Conservation (phyloP, 1,139 yeast genomes). For the Diutina neorugosa region DNA sequence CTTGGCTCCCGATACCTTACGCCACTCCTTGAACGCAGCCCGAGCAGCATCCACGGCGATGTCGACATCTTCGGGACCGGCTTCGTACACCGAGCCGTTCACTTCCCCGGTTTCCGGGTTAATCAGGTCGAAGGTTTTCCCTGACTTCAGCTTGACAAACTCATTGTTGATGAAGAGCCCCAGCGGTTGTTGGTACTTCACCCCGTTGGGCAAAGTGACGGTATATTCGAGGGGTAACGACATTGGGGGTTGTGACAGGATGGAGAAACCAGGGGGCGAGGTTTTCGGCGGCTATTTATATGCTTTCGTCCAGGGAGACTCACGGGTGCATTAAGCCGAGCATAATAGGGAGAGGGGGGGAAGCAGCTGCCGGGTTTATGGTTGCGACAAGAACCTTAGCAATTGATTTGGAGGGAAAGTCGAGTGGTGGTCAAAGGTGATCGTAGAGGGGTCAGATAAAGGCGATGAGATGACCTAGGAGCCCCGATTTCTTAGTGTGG, state of each 20-base stretch:
- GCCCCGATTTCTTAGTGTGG: background rate
- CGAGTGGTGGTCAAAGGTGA: too few relatives aligned
- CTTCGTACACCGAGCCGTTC: conserved; percentile 57
- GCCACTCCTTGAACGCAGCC: conserved; percentile 48
- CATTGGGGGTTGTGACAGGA: conserved; percentile 9
- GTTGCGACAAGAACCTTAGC: too few relatives aligned
- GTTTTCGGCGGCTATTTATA: background rate
- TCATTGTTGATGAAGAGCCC: conserved; percentile 80
- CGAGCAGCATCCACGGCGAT: conserved; percentile 66
- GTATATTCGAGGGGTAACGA: conserved; percentile 28
- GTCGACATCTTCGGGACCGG: conserved; percentile 59
- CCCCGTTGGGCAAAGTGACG: conserved; percentile 45
- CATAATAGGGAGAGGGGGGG: background rate
- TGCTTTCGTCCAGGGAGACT: background rate
- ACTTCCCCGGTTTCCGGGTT: conserved; percentile 60
- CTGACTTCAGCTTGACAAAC: conserved; percentile 50
- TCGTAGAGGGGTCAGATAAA: too few relatives aligned
- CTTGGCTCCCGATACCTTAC: conserved; percentile 33
- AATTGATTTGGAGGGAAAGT: too few relatives aligned
- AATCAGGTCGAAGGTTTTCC: conserved; percentile 49
- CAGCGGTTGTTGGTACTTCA: conserved; percentile 50
- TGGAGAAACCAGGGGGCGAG: background rate
- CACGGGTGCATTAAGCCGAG: background rate
- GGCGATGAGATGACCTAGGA: too few relatives aligned
- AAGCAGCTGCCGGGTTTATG: too few relatives aligned